phyloP scores from a whole-genome alignment of 1,284 basidiomycete species.

The Ustilago vetiveriae region DNA sequence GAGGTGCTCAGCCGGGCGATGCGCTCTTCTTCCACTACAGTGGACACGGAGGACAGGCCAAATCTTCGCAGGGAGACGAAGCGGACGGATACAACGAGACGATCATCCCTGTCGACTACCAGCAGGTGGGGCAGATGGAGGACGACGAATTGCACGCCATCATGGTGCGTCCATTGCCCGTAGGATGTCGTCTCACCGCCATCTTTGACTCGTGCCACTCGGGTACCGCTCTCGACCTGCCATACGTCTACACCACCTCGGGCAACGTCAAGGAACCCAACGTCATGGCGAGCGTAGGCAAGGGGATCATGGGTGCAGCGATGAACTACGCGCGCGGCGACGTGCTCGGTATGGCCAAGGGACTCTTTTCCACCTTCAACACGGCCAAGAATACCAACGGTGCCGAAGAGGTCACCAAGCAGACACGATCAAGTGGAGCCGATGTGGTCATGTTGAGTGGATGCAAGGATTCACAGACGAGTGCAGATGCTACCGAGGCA shows the following conservation, averaged over 20 bases:
- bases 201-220: constrained; percentile 65
- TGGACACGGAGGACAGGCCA: constrained; percentile 66
- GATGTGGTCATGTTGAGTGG: constrained; percentile 74
- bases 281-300: constrained; percentile 63
- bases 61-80: constrained; percentile 64
- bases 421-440: constrained; percentile 81
- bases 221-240: constrained; percentile 66
- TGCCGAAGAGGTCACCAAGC: constrained; percentile 74
- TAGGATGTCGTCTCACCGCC: constrained; percentile 45
- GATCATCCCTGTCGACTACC: constrained; percentile 65
- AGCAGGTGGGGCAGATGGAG: constrained; percentile 63
- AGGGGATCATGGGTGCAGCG: constrained; percentile 70
- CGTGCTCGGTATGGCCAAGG: constrained; percentile 72
- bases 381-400: constrained; percentile 70
- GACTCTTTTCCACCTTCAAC: constrained; percentile 69
- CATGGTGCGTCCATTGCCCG: constrained; percentile 63
- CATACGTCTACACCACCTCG: constrained; percentile 79
- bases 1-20: constrained; percentile 60
- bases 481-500: constrained; percentile 84
- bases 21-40: constrained; percentile 67
- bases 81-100: constrained; percentile 67
- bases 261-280: constrained; percentile 94
- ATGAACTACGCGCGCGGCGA: constrained; percentile 80
- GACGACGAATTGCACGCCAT: constrained; percentile 66
- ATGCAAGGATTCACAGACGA: constrained; percentile 92